These are phyloP conservation scores for Ettlia oleoabundans DNA, from an alignment of 139 green algal species.

Conservation along the genomic window DNA sequence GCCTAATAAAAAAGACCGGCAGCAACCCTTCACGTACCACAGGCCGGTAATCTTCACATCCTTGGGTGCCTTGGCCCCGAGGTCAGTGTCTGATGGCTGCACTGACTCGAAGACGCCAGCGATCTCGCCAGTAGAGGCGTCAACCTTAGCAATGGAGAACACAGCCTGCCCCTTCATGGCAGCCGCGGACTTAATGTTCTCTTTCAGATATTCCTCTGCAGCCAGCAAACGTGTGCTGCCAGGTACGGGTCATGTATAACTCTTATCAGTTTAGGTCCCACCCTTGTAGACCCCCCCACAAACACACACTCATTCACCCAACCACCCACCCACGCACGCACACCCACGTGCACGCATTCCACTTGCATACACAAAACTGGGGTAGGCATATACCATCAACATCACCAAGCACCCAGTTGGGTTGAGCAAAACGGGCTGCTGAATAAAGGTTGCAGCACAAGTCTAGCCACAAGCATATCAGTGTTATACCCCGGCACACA, in stretches of 20 bases:
- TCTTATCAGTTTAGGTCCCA: no score
- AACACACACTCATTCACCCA: no score
- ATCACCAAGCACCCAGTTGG: no score
- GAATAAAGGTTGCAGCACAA: background rate
- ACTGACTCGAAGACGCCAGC: slow-evolving; percentile 98
- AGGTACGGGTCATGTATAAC: no score
- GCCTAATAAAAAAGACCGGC: no score
- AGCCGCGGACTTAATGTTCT: slow-evolving; percentile 94
- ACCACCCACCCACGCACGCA: no score
- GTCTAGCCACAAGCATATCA: background rate
- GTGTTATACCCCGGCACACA: background rate
- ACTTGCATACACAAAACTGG: no score
- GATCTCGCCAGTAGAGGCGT: slow-evolving; percentile 93
- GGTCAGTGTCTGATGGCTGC: slow-evolving; percentile 99
- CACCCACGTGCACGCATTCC: no score
- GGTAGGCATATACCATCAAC: no score
- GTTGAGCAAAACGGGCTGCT: no score
- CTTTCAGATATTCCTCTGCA: slow-evolving; percentile 89
- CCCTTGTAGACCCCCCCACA: no score
- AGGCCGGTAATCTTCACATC: slow-evolving; percentile 99
- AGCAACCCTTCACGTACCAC: slow-evolving; percentile 79
- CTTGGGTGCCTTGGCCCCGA: slow-evolving; percentile 98
- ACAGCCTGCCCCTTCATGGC: slow-evolving; percentile 88
- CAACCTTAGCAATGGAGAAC: slow-evolving; percentile 95
- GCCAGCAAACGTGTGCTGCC: no score